phyloP scores from a whole-genome alignment of 169 alveolate genomes.

The Besnoitia besnoiti region DNA sequence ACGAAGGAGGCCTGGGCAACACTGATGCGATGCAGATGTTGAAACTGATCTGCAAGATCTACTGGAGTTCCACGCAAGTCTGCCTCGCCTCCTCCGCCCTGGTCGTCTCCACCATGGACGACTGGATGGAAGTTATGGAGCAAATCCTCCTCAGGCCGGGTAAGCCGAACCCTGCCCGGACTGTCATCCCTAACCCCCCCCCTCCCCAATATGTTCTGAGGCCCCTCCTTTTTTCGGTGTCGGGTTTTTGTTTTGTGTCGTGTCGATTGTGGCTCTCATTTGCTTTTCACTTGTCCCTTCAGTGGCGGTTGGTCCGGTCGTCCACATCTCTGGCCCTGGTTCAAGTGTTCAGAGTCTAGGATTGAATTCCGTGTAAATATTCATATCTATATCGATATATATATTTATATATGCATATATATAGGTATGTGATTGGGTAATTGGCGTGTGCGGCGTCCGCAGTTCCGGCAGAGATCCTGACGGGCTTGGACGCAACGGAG shows the following conservation, averaged over 20 bases:
- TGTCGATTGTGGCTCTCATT: too few species aligned
- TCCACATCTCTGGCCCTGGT: too few species aligned
- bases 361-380: not conserved
- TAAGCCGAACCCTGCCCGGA: too few species aligned
- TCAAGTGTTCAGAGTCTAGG: too few species aligned
- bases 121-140: slow-evolving; percentile 55
- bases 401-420: slow-evolving; percentile 7
- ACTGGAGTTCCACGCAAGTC: slow-evolving; percentile 45
- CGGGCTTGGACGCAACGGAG: not conserved
- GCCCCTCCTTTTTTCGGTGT: too few species aligned
- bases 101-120: slow-evolving; percentile 53
- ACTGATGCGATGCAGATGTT: slow-evolving; percentile 46
- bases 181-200: too few species aligned
- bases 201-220: too few species aligned
- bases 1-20: slow-evolving; percentile 34
- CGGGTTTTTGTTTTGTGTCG: too few species aligned
- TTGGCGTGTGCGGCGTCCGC: slow-evolving; percentile 21
- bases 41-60: slow-evolving; percentile 34
- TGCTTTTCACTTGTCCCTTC: too few species aligned
- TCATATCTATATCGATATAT: too few species aligned
- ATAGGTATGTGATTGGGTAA: not conserved
- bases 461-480: slow-evolving; percentile 17
- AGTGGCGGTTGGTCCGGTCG: not conserved
- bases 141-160: slow-evolving; percentile 34
- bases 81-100: slow-evolving; percentile 42